Base-by-base conservation (phyloP, 1,284 basidiomycete species). In the Irpex lacteus region DNA sequence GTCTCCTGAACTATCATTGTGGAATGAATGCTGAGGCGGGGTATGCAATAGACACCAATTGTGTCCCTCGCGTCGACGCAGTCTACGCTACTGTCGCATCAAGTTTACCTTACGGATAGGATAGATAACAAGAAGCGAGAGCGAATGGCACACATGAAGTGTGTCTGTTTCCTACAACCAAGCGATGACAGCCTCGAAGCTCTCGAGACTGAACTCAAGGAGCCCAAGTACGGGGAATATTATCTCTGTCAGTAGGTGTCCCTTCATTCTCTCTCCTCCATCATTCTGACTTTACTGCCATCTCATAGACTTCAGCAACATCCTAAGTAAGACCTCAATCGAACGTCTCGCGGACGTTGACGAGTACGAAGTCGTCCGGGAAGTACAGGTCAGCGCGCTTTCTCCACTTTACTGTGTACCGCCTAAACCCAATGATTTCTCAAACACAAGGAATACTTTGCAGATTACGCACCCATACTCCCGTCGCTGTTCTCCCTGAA, bases 21-120 rank as follows among this genome's bases (percentile, higher is more conserved):
- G 32, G 18, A 40, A 5, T 60, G 19, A 19, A 53, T 37, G 36
- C 26, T 32, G 50, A 34, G 8, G 2, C 34, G 5, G n/a, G 8
- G 26, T 37, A 6, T 52, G 3, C 32, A 11, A 1, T 70, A 97
- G 95, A 98, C 98, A n/a, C 95, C 98, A 0, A 97, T 98, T 68
- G 92, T 99, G 9, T 98, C 96, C 1, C 84, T 98, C 6, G 94
- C 96, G 3, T 91, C 95, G 1, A 99, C 98, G 0, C 98, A 99
- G 73, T 96, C 95, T 2, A 91, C 91, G 8, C 84, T 99, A 21
- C 82, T 99, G n/a, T 88, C 94, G 3, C 95, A 98, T 70, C 96
- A 99, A 74, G 94, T 99, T 19, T 99, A 99, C 77, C 87, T 99
- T 60, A 99, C 97, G 1, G 98, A 99, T 79, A 86, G 95, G 64